A percentile compares a stretch with the other conserved stretches of the same genome.
These are phyloP conservation scores for Aspergillus funiculosus DNA, from an alignment of 495 filamentous ascomycete species.

Conservation along the genomic window DNA sequence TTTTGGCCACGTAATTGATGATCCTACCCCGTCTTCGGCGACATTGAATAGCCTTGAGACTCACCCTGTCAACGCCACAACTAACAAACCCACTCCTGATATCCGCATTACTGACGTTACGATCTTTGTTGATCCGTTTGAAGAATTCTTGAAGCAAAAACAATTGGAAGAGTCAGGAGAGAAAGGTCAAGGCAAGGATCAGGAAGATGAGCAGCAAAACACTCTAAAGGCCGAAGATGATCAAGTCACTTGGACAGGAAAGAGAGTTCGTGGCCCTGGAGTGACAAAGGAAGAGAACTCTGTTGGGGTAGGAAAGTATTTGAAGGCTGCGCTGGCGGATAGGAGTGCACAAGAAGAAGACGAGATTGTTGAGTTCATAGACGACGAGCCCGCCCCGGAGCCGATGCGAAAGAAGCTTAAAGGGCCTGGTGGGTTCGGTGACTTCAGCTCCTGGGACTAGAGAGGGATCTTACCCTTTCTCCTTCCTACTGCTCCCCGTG, in stretches of 20 bases:
- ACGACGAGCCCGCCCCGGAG: slow-evolving; percentile 55
- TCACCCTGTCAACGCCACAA: slow-evolving; percentile 58
- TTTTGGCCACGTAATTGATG: slow-evolving; percentile 79
- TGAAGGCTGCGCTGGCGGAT: slow-evolving; percentile 52
- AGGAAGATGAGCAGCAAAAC: slow-evolving; percentile 35
- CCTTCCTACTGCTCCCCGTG: no score
- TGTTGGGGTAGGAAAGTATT: slow-evolving; percentile 71
- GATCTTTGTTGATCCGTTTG: slow-evolving; percentile 91
- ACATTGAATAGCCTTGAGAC: slow-evolving; percentile 69
- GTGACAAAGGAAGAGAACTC: slow-evolving; percentile 42
- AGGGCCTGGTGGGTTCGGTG: slow-evolving; percentile 75
- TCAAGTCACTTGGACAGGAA: slow-evolving; percentile 85
- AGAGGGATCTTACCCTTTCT: not conserved
- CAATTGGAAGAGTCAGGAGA: slow-evolving; percentile 46
- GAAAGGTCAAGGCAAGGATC: slow-evolving; percentile 28
- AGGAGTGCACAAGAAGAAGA: slow-evolving; percentile 39
- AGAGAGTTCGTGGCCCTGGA: slow-evolving; percentile 57
- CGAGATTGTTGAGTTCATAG: slow-evolving; percentile 54
- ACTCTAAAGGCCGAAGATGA: slow-evolving; percentile 76
- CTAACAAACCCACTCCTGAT: slow-evolving; percentile 65
- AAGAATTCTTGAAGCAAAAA: slow-evolving; percentile 65
- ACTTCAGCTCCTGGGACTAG: slow-evolving; percentile 56
- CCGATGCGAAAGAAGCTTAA: slow-evolving; percentile 78
- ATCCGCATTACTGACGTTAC: slow-evolving; percentile 75
- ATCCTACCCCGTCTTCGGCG: slow-evolving; percentile 51